These are phyloP conservation scores for Fusarium napiforme DNA, from an alignment of 2,329 filamentous ascomycete species.

Conservation along the genomic window DNA sequence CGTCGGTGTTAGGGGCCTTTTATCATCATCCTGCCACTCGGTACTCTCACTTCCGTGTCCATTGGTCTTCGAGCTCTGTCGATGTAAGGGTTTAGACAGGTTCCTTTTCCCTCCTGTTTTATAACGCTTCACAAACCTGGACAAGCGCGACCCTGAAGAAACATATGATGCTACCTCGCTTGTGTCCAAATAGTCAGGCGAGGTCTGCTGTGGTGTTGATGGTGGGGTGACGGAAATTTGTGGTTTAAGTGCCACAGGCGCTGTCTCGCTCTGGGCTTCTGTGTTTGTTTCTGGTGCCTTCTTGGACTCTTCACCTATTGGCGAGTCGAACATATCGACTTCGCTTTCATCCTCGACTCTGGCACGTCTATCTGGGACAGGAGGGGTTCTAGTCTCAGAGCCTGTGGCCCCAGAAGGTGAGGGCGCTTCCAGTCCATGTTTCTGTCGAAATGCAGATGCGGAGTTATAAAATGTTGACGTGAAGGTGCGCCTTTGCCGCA, in stretches of 20 bases:
- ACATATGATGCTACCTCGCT: background rate
- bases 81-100: background rate
- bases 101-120: background rate
- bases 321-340: background rate
- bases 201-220: background rate
- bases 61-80: background rate
- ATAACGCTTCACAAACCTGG: background rate
- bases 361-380: background rate
- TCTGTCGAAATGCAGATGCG: conserved; percentile 1
- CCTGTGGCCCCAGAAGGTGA: background rate
- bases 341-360: background rate
- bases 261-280: background rate
- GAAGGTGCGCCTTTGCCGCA: conserved; percentile 20
- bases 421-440: background rate
- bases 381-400: fast-evolving
- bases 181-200: background rate
- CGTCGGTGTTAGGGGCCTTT: conserved; percentile 1
- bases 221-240: background rate
- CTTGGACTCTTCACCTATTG: background rate
- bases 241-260: background rate
- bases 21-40: background rate
- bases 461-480: conserved; percentile 20
- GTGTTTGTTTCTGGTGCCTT: fast-evolving
- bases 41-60: background rate
- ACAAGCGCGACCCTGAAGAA: conserved; percentile 7